Base-by-base conservation (phyloP, 192 early-diverging fungal genomes). In the Umbelopsis sp. region DNA sequence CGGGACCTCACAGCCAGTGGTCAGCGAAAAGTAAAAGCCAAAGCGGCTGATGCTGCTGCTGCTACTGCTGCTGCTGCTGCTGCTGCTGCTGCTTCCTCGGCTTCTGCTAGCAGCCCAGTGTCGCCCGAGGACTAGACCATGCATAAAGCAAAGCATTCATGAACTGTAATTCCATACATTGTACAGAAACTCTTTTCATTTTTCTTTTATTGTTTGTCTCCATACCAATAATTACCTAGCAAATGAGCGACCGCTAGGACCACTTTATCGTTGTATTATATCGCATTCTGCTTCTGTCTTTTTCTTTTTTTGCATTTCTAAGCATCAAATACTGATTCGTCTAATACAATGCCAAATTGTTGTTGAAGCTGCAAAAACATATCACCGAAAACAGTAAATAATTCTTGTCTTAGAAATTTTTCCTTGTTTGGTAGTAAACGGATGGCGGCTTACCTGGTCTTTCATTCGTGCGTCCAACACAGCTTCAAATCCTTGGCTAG, bases 321-420 rank as follows among this genome's bases (percentile, higher is more conserved):
- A 10, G 86, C 91, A 46, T 87, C 90, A 82, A 97, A 94, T 16
- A 91, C 78, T 8, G 77, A 81, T 11, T 90, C 86, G 74, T 96
- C 93, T 33, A 97, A 80, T 49, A 81, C 80, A 67, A 94, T 88
- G 18, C 96, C 96, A 55, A 91, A 91, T 76, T 91, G 85, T 61
- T 83, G 77, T 71, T 94, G 88, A 27, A 96, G 71, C 30, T 82
- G 65, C 58, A 67, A 47, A 8, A 15, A 47, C n/a, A 37, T 49
- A 37, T 35, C 27, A n/a, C 47, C 20, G 67, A 47, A 30, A 49
- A 48, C 11, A 68, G 10, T 44, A 44, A 46, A 66, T 30, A 41
- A 41, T 41, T 41, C 64, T 49, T 35, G 6, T 15, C 10, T 4
- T 12, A 11, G 3, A 35, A 18, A 20, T 44, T 22, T 49, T 49